Base-by-base conservation (phyloP, 441 rosid species). In the Corymbia citriodora region DNA sequence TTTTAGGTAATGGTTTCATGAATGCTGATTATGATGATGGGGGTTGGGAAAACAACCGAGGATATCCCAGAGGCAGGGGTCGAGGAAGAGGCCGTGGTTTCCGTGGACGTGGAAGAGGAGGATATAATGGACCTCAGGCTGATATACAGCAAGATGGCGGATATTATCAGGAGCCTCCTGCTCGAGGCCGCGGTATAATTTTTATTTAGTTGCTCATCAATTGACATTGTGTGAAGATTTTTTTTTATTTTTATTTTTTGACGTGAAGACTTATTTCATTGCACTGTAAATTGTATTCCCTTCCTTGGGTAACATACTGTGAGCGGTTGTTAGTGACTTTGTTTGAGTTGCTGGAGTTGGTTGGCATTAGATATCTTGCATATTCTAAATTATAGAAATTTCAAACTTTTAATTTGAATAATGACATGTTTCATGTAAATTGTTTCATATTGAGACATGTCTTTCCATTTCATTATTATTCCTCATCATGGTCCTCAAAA, bases 61-160 rank as follows among this genome's bases (percentile, higher is more conserved):
- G 95, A 72, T 93, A 93, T 92, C 74, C 90, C 65, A 94, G 99
- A 93, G 98, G 97, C 88, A 93, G 97, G 91, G 93, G 94, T 31
- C 94, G 98, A 19, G 98, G 98, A 54, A 95, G 99, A 94, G 97
- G 98, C 82, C 95, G 95, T 87, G 91, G 95, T 88, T 95, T 91
- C 93, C 96, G 98, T 86, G 96, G 99, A 90, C 97, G 97, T 55
- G 97, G 97, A 87, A 94, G 99, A 89, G 98, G 97, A 90, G 97
- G 97, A 81, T 96, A 92, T 88, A 93, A 93, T 93, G 96, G 96
- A 79, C 95, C 92, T 89, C 94, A 88, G 90, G 90, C 87, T 92
- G 97, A 96, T 91, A 89, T 89, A 89, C 97, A 93, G 88, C 97
- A 97, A 90, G 98, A 97, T 91, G 97, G 96, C 45, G 96, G 96